Conservation (phyloP, 805 yeast genomes). For the Phaffomyces opuntiae region DNA sequence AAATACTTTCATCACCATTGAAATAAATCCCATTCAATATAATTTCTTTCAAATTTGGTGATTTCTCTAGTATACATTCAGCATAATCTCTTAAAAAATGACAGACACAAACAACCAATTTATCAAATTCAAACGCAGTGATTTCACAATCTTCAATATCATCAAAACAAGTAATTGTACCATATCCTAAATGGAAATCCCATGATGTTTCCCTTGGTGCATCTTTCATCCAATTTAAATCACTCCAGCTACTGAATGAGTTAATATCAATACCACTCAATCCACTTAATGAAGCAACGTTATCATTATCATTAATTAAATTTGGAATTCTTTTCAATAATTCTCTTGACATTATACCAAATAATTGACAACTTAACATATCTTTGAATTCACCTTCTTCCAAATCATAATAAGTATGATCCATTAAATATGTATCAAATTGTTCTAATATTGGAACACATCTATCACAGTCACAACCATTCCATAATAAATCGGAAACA, state of each 20-base stretch:
- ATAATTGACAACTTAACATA: slow-evolving; percentile 49
- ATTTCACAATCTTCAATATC: slow-evolving; percentile 33
- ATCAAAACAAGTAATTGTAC: slow-evolving; percentile 32
- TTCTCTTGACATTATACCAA: slow-evolving; percentile 44
- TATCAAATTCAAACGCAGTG: slow-evolving; percentile 36
- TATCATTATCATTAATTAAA: not conserved
- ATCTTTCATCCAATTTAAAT: slow-evolving; percentile 23
- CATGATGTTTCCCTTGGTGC: slow-evolving; percentile 33
- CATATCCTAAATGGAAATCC: slow-evolving; percentile 42
- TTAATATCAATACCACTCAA: not conserved
- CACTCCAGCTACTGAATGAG: slow-evolving; percentile 11
- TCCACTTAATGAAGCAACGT: not conserved
- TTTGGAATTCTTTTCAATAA: slow-evolving; percentile 28
- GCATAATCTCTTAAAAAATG: slow-evolving; percentile 43
- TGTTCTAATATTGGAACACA: slow-evolving; percentile 42
- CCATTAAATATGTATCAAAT: slow-evolving; percentile 54
- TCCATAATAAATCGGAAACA: slow-evolving; percentile 68
- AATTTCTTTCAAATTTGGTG: slow-evolving; percentile 30
- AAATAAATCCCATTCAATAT: slow-evolving; percentile 38
- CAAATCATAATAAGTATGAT: slow-evolving; percentile 52
- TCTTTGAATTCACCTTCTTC: slow-evolving; percentile 46
- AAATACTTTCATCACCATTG: slow-evolving; percentile 19
- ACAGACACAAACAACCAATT: slow-evolving; percentile 33
- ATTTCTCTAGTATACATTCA: slow-evolving; percentile 23
- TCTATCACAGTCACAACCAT: slow-evolving; percentile 61